Evolutionary conservation across 257 asterid species (phyloP).

Genomic region (Solanum virginianum): DNA sequence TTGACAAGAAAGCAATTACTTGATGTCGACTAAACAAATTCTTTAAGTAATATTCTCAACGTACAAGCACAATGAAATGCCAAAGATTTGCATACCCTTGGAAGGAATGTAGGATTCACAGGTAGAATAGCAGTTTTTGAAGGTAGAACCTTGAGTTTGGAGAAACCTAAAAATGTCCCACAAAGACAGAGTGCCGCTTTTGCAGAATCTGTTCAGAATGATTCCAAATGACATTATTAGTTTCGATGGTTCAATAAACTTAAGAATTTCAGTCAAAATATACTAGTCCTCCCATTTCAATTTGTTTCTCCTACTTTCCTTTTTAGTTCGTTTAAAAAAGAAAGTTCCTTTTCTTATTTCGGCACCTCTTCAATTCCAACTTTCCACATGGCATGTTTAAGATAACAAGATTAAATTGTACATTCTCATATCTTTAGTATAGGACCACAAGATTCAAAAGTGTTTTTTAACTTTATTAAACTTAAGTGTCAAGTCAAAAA

Average conservation of each 20-base stretch:
- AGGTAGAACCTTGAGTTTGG: constrained; percentile 77
- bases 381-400: no score
- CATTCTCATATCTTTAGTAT: no score
- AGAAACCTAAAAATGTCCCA: constrained; percentile 63
- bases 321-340: no score
- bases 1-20: neutral
- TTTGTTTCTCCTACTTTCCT: no score
- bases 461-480: no score
- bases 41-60: no score
- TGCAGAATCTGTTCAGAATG: constrained; percentile 56
- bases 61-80: neutral
- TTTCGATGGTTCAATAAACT: neutral
- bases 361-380: no score
- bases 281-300: neutral
- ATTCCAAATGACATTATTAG: neutral
- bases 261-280: neutral
- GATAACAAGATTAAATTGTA: no score
- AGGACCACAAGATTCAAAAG: no score
- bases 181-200: constrained; percentile 55
- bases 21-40: neutral
- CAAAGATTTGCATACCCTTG: constrained; percentile 47
- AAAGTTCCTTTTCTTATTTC: no score
- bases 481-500: no score
- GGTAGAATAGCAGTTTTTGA: constrained; percentile 98
- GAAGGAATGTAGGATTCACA: constrained; percentile 90